Evolutionary conservation across 2,329 filamentous ascomycete species (phyloP).

Genomic region (Arthrobotrys musiformis): DNA sequence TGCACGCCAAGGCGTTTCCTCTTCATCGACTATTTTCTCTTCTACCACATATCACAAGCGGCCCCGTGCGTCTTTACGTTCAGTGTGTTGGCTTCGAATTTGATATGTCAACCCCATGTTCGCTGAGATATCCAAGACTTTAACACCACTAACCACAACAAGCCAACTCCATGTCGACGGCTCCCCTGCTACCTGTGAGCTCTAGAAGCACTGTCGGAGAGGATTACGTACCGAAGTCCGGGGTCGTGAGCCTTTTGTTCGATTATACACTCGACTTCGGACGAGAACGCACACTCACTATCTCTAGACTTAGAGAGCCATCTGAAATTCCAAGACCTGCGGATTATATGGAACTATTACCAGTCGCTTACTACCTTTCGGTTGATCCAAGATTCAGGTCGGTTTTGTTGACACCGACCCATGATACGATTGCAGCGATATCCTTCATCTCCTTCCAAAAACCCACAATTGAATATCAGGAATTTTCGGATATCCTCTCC

Average conservation of each 20-base stretch:
- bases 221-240: conserved; percentile 16
- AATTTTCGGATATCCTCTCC: conserved; percentile 6
- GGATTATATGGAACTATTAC: conserved; percentile 43
- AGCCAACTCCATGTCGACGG: conserved; percentile 15
- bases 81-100: not conserved
- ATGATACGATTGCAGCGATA: conserved; percentile 47
- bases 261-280: conserved; percentile 51
- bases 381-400: conserved; percentile 50
- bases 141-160: not conserved
- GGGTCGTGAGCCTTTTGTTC: conserved; percentile 41
- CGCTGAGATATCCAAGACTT: not conserved
- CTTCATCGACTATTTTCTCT: not conserved
- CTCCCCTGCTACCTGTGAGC: conserved; percentile 14
- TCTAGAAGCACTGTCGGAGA: conserved; percentile 47
- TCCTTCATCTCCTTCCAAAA: conserved; percentile 47
- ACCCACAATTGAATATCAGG: conserved; percentile 33
- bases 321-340: conserved; percentile 48
- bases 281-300: conserved; percentile 42
- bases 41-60: not conserved
- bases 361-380: conserved; percentile 52
- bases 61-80: not conserved
- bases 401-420: conserved; percentile 33
- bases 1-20: not conserved
- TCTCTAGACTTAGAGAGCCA: conserved; percentile 47
- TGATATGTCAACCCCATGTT: not conserved